A percentile compares a stretch with the other conserved stretches of the same genome.
Conservation (phyloP, 805 yeast species). For the Pichia occidentalis region DNA sequence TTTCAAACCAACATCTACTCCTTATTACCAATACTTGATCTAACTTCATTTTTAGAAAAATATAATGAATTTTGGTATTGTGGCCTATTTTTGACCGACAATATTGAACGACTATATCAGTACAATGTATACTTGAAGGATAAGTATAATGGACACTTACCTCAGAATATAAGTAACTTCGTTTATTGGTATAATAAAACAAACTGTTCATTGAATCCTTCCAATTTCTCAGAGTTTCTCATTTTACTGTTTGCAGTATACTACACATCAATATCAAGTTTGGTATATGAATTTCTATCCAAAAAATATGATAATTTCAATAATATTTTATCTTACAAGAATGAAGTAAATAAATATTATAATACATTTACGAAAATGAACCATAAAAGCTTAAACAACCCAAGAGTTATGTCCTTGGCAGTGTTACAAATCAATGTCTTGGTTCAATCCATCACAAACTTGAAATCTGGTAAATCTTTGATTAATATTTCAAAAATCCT, state of each 20-base stretch:
- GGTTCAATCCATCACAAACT: slow-evolving; percentile 21
- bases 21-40: slow-evolving; percentile 47
- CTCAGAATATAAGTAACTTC: slow-evolving; percentile 17
- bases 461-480: slow-evolving; percentile 23
- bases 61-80: slow-evolving; percentile 42
- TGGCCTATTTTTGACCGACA: slow-evolving; percentile 20
- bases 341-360: slow-evolving; percentile 20
- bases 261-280: slow-evolving; percentile 16
- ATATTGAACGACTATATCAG: slow-evolving; percentile 19
- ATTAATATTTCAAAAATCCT: slow-evolving; percentile 20
- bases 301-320: slow-evolving; percentile 8
- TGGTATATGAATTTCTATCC: slow-evolving; percentile 15
- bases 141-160: slow-evolving; percentile 8
- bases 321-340: slow-evolving; percentile 13
- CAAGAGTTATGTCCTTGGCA: slow-evolving; percentile 21
- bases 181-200: slow-evolving; percentile 44
- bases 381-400: slow-evolving; percentile 18
- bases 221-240: slow-evolving; percentile 20
- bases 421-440: slow-evolving; percentile 21
- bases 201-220: slow-evolving; percentile 13
- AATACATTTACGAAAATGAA: slow-evolving; percentile 15
- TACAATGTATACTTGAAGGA: slow-evolving; percentile 13
- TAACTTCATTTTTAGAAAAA: slow-evolving; percentile 38
- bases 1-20: slow-evolving; percentile 49
- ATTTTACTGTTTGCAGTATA: slow-evolving; percentile 18